These are phyloP conservation scores for Suillus plorans DNA, from an alignment of 768 basidiomycete species.

Conservation along the genomic window DNA sequence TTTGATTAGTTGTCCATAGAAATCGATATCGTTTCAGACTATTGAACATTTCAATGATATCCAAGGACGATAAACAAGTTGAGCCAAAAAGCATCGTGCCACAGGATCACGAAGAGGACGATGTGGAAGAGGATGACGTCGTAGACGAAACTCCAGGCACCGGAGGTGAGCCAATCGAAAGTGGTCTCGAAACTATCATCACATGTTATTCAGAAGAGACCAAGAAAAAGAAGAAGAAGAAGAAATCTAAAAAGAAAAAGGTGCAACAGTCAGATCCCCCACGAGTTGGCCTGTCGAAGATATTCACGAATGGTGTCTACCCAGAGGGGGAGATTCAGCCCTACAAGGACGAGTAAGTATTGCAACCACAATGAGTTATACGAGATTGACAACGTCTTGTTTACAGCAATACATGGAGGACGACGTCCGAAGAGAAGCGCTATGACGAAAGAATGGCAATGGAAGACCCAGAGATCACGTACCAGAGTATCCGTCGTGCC, in stretches of 20 bases:
- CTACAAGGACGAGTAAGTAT: conserved; percentile 86
- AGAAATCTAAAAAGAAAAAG: conserved; percentile 87
- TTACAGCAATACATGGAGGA: conserved; percentile 82
- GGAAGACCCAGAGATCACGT: conserved; percentile 82
- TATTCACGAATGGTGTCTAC: conserved; percentile 84
- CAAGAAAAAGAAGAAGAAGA: conserved; percentile 92
- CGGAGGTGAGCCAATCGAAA: conserved; percentile 25
- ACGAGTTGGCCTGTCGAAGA: conserved; percentile 80
- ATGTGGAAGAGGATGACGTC: conserved; percentile 35
- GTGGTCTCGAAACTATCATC: background rate
- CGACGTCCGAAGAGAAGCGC: conserved; percentile 87
- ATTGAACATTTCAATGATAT: conserved; percentile 14
- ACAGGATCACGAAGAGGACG: conserved; percentile 24
- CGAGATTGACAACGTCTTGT: conserved; percentile 1
- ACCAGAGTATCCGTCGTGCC: conserved; percentile 85
- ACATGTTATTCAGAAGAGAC: conserved; percentile 29
- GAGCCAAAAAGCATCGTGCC: conserved; percentile 14
- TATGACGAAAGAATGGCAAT: conserved; percentile 75
- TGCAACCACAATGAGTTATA: background rate
- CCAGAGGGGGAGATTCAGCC: conserved; percentile 91
- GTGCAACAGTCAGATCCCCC: conserved; percentile 88
- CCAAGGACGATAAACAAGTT: conserved; percentile 14
- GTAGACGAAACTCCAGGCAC: conserved; percentile 20
- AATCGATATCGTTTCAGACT: background rate
- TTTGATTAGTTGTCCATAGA: background rate